Percentiles rank a stretch among this genome's conserved stretches.
Conservation (phyloP, 257 asterid genomes). For the Nicotiana otophora region DNA sequence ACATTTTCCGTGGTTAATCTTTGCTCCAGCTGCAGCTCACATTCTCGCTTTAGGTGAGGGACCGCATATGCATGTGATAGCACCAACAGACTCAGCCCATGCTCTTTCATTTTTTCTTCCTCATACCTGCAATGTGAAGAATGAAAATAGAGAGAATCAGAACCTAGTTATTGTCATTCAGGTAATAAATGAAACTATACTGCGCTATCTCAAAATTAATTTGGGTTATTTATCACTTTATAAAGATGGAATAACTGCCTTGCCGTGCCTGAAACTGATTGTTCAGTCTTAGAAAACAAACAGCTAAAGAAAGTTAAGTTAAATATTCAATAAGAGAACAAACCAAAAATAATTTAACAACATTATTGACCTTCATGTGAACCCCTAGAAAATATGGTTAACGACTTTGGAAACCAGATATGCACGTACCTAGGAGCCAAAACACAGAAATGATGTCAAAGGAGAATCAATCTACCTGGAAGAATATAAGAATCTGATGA, state of each 20-base stretch:
- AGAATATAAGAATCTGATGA: constrained; percentile 74
- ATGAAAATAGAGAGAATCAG: constrained; percentile 6
- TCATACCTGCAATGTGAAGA: constrained; percentile 44
- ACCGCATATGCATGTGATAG: constrained; percentile 68
- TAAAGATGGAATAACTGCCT: not conserved
- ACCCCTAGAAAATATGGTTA: not conserved
- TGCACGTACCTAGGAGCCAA: not conserved
- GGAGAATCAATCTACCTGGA: constrained; percentile 46
- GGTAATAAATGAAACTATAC: not conserved
- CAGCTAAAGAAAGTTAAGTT: not conserved
- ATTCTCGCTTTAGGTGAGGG: constrained; percentile 50
- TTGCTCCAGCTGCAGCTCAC: constrained; percentile 59
- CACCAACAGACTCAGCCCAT: constrained; percentile 55
- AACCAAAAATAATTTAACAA: not conserved
- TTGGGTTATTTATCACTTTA: not conserved
- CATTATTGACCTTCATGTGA: not conserved
- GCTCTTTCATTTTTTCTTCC: constrained; percentile 56
- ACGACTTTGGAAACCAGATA: not conserved
- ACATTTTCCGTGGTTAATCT: constrained; percentile 49
- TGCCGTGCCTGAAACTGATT: not conserved
- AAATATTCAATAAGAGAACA: not conserved
- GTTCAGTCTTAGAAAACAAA: not conserved
- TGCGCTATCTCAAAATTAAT: not conserved
- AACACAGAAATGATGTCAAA: not conserved
- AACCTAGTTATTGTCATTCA: not conserved